Evolutionary conservation across 495 filamentous ascomycete genomes (phyloP).

Genomic region (Penicillium samsonianum): DNA sequence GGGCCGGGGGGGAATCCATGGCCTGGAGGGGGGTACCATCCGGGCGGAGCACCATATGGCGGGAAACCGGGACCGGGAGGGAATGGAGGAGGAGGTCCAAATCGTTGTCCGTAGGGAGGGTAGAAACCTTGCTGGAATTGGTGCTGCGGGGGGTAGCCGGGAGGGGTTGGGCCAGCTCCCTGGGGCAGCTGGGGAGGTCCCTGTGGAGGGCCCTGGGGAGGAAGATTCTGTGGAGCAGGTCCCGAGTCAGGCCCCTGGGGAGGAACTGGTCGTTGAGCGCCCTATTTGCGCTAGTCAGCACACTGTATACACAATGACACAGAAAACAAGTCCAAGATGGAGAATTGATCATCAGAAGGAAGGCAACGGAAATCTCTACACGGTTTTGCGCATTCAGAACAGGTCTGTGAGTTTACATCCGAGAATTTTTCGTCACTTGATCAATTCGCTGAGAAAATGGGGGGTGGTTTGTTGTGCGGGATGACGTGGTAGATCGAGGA

Average conservation of each 20-base stretch:
- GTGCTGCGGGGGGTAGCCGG: slow-evolving; percentile 54
- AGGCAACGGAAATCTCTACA: slow-evolving; percentile 99
- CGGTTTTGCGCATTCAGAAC: slow-evolving; percentile 82
- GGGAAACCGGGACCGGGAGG: slow-evolving; percentile 43
- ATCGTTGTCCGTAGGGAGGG: slow-evolving; percentile 57
- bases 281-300: slow-evolving; percentile 39
- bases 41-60: slow-evolving; percentile 65
- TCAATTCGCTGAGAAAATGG: slow-evolving; percentile 30
- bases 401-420: slow-evolving; percentile 61
- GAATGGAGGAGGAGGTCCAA: slow-evolving; percentile 61
- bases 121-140: slow-evolving; percentile 50
- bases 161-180: slow-evolving; percentile 43
- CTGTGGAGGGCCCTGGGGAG: slow-evolving; percentile 41
- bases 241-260: slow-evolving; percentile 27
- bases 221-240: slow-evolving; percentile 40
- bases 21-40: slow-evolving; percentile 79
- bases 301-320: slow-evolving; percentile 9
- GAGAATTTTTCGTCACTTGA: slow-evolving; percentile 64
- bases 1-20: slow-evolving; percentile 72
- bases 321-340: slow-evolving; percentile 5
- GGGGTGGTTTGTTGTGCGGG: slow-evolving; percentile 3
- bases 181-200: slow-evolving; percentile 44
- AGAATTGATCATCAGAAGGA: slow-evolving; percentile 78
- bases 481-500: slow-evolving; percentile 2
- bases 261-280: slow-evolving; percentile 37